Base-by-base conservation (phyloP, 257 asterid species). In the Agastache rugosa region DNA sequence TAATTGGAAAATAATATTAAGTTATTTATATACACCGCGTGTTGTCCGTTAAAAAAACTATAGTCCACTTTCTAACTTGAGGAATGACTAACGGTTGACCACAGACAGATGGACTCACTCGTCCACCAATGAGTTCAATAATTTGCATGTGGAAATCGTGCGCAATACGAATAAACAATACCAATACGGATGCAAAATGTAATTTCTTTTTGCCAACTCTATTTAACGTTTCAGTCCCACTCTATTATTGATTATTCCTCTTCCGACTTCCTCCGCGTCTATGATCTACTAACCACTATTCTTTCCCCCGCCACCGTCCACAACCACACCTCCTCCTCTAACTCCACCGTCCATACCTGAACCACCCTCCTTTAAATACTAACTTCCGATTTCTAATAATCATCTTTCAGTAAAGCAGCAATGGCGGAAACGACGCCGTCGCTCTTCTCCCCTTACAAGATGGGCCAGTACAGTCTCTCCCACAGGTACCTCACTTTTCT, bases 391-490 rank as follows among this genome's bases (percentile, higher is more conserved):
- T 53, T 11, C 17, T 15, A 55, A 20, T 8, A 2, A 11, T 22
- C 71, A 48, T 16, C 23, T 1, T 6, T 48, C 55, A 63, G 34
- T 2, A 29, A 50, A 55, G 10, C 35, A 35, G 70, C 65, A 63
- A 87, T 87, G 90, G 88, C 87, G n/a, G 86, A 78, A 81, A 75
- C 81, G 63, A 67, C 74, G 71, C 37, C 83, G 37, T 70, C 88
- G 63, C 97, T 94, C 48, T 91, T 94, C 73, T 86, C 98, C 31
- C 95, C 97, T n/a, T 94, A 79, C 92, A 82, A 85, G 85, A 84
- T 94, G 95, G 96, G 91, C 48, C 87, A 78, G 19, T 85, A 88
- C 83, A 44, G 84, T 63, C 97, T 94, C 12, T 92, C 97, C 39
- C 98, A 94, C 96, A 88, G 98, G 98, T 83, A 16, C 19, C 22